Percentiles rank a stretch among this genome's conserved stretches.
phyloP scores from a whole-genome alignment of 371 early-diverging fungal species.

The Mucor mucedo region DNA sequence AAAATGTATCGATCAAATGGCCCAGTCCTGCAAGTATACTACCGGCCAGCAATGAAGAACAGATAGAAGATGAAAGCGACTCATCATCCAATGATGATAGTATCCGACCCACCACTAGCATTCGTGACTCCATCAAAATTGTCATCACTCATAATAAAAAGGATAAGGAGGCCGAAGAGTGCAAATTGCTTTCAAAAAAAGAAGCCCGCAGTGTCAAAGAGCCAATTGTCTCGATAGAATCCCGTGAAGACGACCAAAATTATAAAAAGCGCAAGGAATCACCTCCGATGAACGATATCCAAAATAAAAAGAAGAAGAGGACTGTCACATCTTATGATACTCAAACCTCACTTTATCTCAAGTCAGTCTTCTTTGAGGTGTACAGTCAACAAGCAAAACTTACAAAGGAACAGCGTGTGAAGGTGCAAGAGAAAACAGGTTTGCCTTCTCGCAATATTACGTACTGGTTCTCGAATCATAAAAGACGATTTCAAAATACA shows the following conservation, averaged over 20 bases:
- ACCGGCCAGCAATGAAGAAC: neutral
- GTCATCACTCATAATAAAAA: neutral
- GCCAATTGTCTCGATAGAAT: neutral
- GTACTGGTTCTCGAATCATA: slow-evolving; percentile 56
- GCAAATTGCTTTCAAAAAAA: too few species aligned
- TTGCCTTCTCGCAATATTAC: slow-evolving; percentile 48
- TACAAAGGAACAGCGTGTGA: slow-evolving; percentile 34
- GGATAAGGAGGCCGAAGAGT: neutral
- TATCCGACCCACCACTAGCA: neutral
- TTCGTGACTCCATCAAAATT: neutral
- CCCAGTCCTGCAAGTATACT: neutral
- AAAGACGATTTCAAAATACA: slow-evolving; percentile 31
- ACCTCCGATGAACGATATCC: neutral
- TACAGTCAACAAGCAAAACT: slow-evolving; percentile 44
- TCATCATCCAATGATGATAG: neutral
- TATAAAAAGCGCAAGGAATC: neutral
- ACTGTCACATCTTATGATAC: slow-evolving; percentile 53
- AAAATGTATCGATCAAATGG: neutral
- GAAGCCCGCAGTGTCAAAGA: neutral
- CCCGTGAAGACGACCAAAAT: too few species aligned
- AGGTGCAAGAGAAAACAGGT: slow-evolving; percentile 36
- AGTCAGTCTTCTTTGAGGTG: slow-evolving; percentile 41
- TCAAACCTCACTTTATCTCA: slow-evolving; percentile 43
- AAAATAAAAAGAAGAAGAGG: slow-evolving; percentile 12
- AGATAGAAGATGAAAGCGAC: neutral